phyloP scores from a whole-genome alignment of 208 protist genomes.

The Trypanosoma boissoni region DNA sequence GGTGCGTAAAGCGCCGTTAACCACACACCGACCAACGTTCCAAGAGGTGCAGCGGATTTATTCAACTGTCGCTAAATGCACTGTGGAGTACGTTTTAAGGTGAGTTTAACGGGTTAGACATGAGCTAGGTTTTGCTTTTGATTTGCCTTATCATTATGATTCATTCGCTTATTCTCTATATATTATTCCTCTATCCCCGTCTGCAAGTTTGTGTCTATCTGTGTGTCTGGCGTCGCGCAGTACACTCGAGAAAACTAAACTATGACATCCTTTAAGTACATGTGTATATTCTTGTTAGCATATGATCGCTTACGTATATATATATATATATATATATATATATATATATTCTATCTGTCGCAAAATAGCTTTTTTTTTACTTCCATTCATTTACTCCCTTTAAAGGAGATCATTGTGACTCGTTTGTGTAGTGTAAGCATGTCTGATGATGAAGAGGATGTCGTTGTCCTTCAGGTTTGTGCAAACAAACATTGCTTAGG shows the following conservation, averaged over 20 bases:
- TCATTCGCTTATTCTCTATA: too few relatives aligned
- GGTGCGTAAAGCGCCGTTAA: conserved; percentile 74
- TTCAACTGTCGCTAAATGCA: conserved; percentile 37
- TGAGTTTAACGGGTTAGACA: too few relatives aligned
- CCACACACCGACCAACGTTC: conserved; percentile 79
- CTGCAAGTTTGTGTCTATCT: too few relatives aligned
- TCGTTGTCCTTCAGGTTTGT: conserved; percentile 79
- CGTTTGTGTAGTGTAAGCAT: conserved; percentile 6
- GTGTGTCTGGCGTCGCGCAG: too few relatives aligned
- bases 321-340: not conserved
- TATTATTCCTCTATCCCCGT: too few relatives aligned
- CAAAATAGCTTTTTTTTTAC: not conserved
- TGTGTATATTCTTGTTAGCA: too few relatives aligned
- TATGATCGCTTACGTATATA: not conserved
- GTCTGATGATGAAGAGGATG: conserved; percentile 72
- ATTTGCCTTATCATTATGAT: too few relatives aligned
- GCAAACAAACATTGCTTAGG: conserved; percentile 60
- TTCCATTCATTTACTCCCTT: not conserved
- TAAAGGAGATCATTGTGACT: not conserved
- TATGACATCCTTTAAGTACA: too few relatives aligned
- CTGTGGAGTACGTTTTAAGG: conserved; percentile 39
- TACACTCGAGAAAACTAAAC: too few relatives aligned
- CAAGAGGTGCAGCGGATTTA: conserved; percentile 83
- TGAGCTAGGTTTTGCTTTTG: too few relatives aligned
- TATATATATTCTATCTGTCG: too few relatives aligned